phyloP scores from a whole-genome alignment of 129 eudicot species.

The Flaveria robusta region DNA sequence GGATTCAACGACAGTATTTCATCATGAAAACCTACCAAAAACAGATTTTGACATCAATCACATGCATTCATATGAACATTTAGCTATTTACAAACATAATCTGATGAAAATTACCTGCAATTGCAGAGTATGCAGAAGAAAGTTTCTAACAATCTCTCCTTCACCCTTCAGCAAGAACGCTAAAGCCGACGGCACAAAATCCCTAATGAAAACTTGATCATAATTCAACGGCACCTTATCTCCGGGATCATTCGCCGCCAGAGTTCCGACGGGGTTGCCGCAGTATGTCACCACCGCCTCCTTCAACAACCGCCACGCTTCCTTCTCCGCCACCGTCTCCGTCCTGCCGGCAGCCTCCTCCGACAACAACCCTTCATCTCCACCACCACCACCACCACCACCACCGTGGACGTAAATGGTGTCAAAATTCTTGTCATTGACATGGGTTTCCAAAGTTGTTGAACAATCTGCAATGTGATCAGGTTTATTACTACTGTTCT shows the following conservation, averaged over 20 bases:
- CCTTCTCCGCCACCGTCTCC: constrained; percentile 59
- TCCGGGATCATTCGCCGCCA: constrained; percentile 84
- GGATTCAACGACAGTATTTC: neutral
- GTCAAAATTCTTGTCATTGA: constrained; percentile 68
- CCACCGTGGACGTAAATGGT: constrained; percentile 70
- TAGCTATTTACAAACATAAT: neutral
- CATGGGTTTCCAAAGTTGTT: constrained; percentile 47
- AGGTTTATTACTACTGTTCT: constrained; percentile 26
- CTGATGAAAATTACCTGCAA: constrained; percentile 61
- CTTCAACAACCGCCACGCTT: constrained; percentile 84
- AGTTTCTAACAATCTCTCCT: constrained; percentile 80
- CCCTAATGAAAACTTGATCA: constrained; percentile 91
- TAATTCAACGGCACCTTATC: constrained; percentile 80
- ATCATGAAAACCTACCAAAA: neutral
- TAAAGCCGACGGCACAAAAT: constrained; percentile 86
- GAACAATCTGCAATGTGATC: constrained; percentile 45
- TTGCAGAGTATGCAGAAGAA: constrained; percentile 84
- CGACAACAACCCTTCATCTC: constrained; percentile 20
- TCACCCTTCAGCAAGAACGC: constrained; percentile 93
- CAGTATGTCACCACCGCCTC: constrained; percentile 76
- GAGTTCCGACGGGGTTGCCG: constrained; percentile 81
- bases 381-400: constrained; percentile 64
- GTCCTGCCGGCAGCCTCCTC: constrained; percentile 12
- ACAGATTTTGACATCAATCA: neutral
- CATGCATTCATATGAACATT: neutral